Conservation (phyloP, 2,329 filamentous ascomycete genomes). For the Chalara sp. region DNA sequence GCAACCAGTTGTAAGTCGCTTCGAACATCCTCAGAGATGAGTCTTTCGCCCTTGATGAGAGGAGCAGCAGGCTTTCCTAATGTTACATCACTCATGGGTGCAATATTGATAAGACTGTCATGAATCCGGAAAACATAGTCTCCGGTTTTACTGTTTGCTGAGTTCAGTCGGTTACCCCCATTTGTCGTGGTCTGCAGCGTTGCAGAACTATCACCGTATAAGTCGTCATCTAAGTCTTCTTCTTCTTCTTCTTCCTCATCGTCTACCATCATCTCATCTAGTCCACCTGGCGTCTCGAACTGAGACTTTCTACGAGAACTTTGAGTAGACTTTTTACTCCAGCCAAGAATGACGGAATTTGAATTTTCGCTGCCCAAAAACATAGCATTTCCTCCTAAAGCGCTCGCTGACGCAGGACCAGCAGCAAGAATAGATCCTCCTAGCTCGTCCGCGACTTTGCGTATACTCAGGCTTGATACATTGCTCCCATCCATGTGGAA, state of each 20-base stretch:
- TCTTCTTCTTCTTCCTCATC: constrained; percentile 46
- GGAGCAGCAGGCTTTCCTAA: constrained; percentile 51
- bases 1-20: constrained; percentile 54
- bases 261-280: constrained; percentile 47
- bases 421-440: constrained; percentile 57
- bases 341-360: constrained; percentile 76
- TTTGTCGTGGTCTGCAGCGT: constrained; percentile 29
- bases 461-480: constrained; percentile 78
- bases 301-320: constrained; percentile 57
- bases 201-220: constrained; percentile 53
- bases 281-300: constrained; percentile 42
- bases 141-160: constrained; percentile 42
- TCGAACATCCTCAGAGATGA: constrained; percentile 39
- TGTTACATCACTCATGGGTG: constrained; percentile 70
- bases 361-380: constrained; percentile 83
- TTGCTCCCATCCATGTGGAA: constrained; percentile 88
- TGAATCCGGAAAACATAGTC: constrained; percentile 70
- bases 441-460: constrained; percentile 52
- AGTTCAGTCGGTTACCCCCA: constrained; percentile 27
- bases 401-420: constrained; percentile 62
- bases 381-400: constrained; percentile 59
- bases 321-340: constrained; percentile 60
- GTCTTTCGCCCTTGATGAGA: constrained; percentile 38
- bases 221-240: constrained; percentile 44
- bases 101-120: constrained; percentile 71